Percentiles rank a stretch among this genome's conserved stretches.
Evolutionary conservation across 768 basidiomycete species (phyloP).

Genomic region (Mycena galopus): DNA sequence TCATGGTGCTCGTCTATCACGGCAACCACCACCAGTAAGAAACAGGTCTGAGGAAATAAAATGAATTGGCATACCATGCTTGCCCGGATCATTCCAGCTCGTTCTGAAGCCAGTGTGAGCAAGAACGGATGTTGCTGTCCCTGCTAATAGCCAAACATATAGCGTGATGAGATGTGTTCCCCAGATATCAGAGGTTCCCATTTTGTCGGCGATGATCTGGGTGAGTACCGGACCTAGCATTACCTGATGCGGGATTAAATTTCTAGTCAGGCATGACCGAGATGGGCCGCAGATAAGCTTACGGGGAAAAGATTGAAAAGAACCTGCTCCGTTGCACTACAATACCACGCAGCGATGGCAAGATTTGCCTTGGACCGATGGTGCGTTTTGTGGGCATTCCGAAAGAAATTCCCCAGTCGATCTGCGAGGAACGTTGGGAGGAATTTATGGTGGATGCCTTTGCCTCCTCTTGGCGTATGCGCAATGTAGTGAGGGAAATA

Average conservation of each 20-base stretch:
- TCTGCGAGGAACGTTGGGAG: conserved; percentile 15
- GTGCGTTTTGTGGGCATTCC: conserved; percentile 24
- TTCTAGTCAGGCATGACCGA: not conserved
- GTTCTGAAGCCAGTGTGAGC: conserved; percentile 25
- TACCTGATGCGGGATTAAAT: not conserved
- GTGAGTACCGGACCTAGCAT: conserved; percentile 20
- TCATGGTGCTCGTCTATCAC: conserved; percentile 24
- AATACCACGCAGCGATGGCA: conserved; percentile 29
- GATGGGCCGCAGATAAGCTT: not conserved
- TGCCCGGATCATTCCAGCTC: conserved; percentile 29
- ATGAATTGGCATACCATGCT: conserved; percentile 18
- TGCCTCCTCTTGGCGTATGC: conserved; percentile 17
- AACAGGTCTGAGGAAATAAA: not conserved
- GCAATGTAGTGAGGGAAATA: conserved; percentile 23
- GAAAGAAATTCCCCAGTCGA: conserved; percentile 8
- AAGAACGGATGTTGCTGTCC: conserved; percentile 26
- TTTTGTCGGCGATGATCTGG: conserved; percentile 22
- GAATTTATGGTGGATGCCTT: conserved; percentile 26
- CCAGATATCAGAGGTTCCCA: not conserved
- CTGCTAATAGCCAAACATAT: conserved; percentile 21
- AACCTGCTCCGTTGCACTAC: conserved; percentile 19
- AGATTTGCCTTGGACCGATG: conserved; percentile 24
- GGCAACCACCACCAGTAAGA: not conserved
- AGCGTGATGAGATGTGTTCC: conserved; percentile 26
- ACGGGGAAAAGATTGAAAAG: conserved; percentile 26